A percentile compares a stretch with the other conserved stretches of the same genome.
Evolutionary conservation across 306 rosid species (phyloP).

Genomic region (Glycyrrhiza uralensis): DNA sequence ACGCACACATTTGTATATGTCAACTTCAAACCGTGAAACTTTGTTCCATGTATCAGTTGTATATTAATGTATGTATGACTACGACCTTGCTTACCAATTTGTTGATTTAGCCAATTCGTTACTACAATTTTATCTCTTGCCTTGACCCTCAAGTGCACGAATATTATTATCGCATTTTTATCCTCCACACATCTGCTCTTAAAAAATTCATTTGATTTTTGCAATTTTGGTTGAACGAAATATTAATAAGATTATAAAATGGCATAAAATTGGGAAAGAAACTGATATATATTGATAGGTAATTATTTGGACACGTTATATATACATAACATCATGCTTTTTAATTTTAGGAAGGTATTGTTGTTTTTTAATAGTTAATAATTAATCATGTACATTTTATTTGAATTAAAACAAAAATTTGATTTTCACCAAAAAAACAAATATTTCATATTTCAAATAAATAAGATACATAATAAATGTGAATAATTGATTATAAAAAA

Average conservation of each 20-base stretch:
- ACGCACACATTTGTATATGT: conserved; percentile 24
- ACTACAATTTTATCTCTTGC: neutral
- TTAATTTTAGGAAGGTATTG: too few relatives aligned
- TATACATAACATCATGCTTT: too few relatives aligned
- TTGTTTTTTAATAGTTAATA: too few relatives aligned
- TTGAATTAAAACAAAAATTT: too few relatives aligned
- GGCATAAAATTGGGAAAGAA: too few relatives aligned
- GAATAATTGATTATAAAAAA: neutral
- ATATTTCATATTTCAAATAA: neutral
- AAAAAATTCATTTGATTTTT: neutral
- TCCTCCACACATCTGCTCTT: neutral
- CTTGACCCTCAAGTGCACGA: neutral
- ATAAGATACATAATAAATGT: neutral
- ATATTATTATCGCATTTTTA: neutral
- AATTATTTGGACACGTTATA: too few relatives aligned
- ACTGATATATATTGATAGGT: too few relatives aligned
- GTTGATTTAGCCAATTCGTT: neutral
- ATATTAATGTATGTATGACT: neutral
- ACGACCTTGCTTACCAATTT: neutral
- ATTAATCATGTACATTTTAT: too few relatives aligned
- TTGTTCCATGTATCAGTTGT: conserved; percentile 43
- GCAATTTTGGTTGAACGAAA: too few relatives aligned
- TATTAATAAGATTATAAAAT: too few relatives aligned
- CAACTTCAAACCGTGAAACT: conserved; percentile 53
- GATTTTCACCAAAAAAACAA: too few relatives aligned